Evolutionary conservation across 2,329 filamentous ascomycete genomes (phyloP).

Genomic region (Fusarium illudens): DNA sequence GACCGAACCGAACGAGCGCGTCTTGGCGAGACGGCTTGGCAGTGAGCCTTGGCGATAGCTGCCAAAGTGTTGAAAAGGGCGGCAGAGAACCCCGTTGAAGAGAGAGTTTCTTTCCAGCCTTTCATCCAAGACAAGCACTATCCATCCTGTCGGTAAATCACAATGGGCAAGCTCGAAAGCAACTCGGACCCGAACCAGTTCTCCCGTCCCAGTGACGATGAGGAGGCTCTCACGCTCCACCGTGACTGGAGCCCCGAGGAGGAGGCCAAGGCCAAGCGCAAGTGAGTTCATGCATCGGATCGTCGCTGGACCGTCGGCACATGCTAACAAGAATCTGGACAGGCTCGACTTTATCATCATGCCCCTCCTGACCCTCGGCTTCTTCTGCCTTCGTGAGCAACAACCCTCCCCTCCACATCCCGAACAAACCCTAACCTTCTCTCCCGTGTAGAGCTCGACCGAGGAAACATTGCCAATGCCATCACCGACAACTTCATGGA

Average conservation of each 20-base stretch:
- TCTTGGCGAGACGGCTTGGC: conserved; percentile 11
- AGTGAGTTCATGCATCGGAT: conserved; percentile 40
- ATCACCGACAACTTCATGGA: conserved; percentile 59
- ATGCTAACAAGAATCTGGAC: conserved; percentile 1
- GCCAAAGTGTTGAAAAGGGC: conserved; percentile 18
- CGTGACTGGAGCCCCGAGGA: conserved; percentile 49
- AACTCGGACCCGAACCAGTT: conserved; percentile 22
- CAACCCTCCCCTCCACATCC: not conserved
- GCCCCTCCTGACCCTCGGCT: conserved; percentile 53
- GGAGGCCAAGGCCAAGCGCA: conserved; percentile 50
- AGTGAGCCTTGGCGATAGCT: not conserved
- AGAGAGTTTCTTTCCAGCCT: not conserved
- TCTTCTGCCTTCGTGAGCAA: conserved; percentile 52
- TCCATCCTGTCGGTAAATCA: conserved; percentile 5
- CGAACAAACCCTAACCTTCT: not conserved
- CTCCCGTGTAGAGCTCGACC: conserved; percentile 46
- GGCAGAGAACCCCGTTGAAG: not conserved
- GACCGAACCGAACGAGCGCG: conserved; percentile 2
- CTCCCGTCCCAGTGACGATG: conserved; percentile 39
- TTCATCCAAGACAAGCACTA: not conserved
- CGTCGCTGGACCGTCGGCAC: not conserved
- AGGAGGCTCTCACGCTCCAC: conserved; percentile 41
- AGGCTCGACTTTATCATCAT: conserved; percentile 54
- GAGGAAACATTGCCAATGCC: conserved; percentile 57
- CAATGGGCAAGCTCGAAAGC: conserved; percentile 30